Conservation (phyloP, 805 yeast species). For the Candida railenensis region DNA sequence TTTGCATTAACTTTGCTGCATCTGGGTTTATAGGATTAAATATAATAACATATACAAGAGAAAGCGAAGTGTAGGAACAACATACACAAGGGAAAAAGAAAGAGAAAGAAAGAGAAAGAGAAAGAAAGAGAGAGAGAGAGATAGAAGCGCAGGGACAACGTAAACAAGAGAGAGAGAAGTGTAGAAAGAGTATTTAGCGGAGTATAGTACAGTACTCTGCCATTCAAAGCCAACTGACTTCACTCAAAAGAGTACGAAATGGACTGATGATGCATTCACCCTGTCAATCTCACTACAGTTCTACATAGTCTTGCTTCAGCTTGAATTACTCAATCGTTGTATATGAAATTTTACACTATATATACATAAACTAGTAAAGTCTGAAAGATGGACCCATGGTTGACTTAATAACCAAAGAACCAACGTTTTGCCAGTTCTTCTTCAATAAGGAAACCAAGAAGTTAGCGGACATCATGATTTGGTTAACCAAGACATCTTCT, state of each 20-base stretch:
- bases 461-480: slow-evolving; percentile 98
- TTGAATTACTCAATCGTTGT: slow-evolving; percentile 1
- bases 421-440: slow-evolving; percentile 99
- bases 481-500: slow-evolving; percentile 93
- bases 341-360: slow-evolving; percentile 1
- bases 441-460: slow-evolving; percentile 98
- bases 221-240: too few relatives aligned
- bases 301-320: not conserved
- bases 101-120: too few relatives aligned
- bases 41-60: slow-evolving; percentile 1
- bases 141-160: too few relatives aligned
- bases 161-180: too few relatives aligned
- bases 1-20: not conserved
- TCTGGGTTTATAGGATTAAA: slow-evolving; percentile 1
- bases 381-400: slow-evolving; percentile 99
- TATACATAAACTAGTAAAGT: slow-evolving; percentile 64
- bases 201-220: too few relatives aligned
- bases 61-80: too few relatives aligned
- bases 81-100: too few relatives aligned
- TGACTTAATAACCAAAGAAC: slow-evolving; percentile 97
- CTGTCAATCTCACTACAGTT: too few relatives aligned
- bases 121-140: too few relatives aligned
- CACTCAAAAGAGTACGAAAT: too few relatives aligned
- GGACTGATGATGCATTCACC: too few relatives aligned
- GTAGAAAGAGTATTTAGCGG: too few relatives aligned